phyloP scores from a whole-genome alignment of 163 green algal species.

The Volvox carteri region DNA sequence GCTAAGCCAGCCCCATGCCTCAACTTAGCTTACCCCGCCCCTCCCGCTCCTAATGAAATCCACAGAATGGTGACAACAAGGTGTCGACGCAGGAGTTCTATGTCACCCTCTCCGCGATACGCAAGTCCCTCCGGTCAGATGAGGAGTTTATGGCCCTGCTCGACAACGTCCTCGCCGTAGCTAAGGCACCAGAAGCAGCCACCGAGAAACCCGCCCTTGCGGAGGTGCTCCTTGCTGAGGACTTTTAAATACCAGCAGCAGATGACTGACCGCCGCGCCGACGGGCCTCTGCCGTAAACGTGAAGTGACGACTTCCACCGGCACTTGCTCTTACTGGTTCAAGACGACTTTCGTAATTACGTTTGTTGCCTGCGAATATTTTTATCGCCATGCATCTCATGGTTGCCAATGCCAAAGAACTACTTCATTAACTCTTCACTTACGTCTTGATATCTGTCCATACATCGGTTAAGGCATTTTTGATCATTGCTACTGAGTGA shows the following conservation, averaged over 20 bases:
- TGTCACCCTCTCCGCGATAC: constrained; percentile 33
- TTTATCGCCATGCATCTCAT: constrained; percentile 11
- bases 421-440: constrained; percentile 55
- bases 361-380: constrained; percentile 64
- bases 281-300: background rate
- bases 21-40: too few relatives aligned
- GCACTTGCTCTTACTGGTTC: constrained; percentile 30
- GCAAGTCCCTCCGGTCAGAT: background rate
- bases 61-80: constrained; percentile 42
- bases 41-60: background rate
- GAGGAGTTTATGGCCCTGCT: constrained; percentile 5
- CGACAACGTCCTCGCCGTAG: background rate
- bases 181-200: background rate
- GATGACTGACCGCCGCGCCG: background rate
- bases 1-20: too few relatives aligned
- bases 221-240: constrained; percentile 19
- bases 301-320: background rate
- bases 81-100: constrained; percentile 54
- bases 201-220: background rate
- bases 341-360: constrained; percentile 71
- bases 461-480: constrained; percentile 72
- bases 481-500: constrained; percentile 74
- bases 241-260: background rate
- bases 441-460: constrained; percentile 77
- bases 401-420: background rate